phyloP scores from a whole-genome alignment of 805 yeast genomes.

The Candida tibetensis region DNA sequence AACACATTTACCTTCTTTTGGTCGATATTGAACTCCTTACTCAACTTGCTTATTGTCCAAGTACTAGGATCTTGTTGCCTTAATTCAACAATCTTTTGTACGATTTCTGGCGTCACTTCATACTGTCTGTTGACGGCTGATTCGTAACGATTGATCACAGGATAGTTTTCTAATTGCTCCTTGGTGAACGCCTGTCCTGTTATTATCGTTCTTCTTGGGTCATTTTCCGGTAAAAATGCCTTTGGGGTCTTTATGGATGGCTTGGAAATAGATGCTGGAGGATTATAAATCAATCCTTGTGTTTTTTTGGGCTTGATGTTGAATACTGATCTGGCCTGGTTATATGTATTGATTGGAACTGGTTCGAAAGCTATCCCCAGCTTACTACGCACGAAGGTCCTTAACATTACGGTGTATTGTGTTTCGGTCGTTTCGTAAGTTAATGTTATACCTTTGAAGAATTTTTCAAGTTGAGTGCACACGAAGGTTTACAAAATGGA shows the following conservation, averaged over 20 bases:
- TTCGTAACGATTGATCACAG: constrained; percentile 37
- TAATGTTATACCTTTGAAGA: background rate
- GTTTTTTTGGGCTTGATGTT: constrained; percentile 58
- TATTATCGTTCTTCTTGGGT: constrained; percentile 50
- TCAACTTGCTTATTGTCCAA: constrained; percentile 64
- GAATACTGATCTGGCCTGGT: constrained; percentile 60
- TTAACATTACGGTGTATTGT: constrained; percentile 8
- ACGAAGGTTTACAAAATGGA: background rate
- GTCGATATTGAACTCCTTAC: constrained; percentile 56
- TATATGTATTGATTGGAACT: constrained; percentile 53
- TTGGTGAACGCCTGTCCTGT: constrained; percentile 29
- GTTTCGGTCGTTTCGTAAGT: background rate
- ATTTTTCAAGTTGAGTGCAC: background rate
- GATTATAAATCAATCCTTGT: constrained; percentile 61
- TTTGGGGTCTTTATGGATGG: constrained; percentile 61
- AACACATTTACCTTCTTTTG: constrained; percentile 34
- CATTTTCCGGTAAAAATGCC: constrained; percentile 61
- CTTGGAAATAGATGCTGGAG: constrained; percentile 47
- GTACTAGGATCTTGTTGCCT: constrained; percentile 56
- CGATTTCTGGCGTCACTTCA: constrained; percentile 56
- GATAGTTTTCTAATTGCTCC: constrained; percentile 37
- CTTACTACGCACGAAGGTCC: constrained; percentile 8
- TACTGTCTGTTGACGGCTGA: constrained; percentile 43
- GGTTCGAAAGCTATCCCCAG: constrained; percentile 30
- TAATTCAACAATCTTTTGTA: constrained; percentile 53